Base-by-base conservation (phyloP, 2,329 filamentous ascomycete genomes). In the Thermoascus crustaceus region DNA sequence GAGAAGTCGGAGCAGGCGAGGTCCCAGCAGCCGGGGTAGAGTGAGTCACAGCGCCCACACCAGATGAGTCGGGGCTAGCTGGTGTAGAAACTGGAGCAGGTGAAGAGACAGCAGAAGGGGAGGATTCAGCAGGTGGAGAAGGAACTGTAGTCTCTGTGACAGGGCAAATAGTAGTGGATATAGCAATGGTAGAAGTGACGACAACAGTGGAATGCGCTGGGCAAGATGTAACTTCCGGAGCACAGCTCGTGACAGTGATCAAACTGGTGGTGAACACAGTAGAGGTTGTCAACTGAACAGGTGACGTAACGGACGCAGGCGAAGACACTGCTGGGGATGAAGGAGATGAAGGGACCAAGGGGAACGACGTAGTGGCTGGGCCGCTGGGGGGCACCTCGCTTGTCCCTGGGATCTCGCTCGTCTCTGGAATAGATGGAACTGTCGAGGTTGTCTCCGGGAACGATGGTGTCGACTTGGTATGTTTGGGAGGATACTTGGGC, bases 81-180 rank as follows among this genome's bases (percentile, higher is more conserved):
- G 23, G 42, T 11, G 41, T 29, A 20, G 41, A 41, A 38, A 40
- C 45, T 17, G 41, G 16, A 21, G 47, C 35, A 13, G 37, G 25
- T 4, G 23, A 22, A 19, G 38, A 34, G 26, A 35, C 46, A 20
- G 40, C 27, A 30, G 46, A 30, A 32, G 38, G 23, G 10, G 40
- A 21, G 20, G 22, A 23, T 8, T 23, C 38, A 26, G 45, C 34
- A 8, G 8, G 9, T 13, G 20, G 19, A 9, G 38, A 37, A 52
- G 41, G 45, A 49, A 45, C 58, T 42, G 64, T 52, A 4, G 46
- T 47, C 21, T 41, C 46, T 6, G 58, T 61, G 20, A 62, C 56
- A 22, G 65, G 75, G 68, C 74, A 78, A 52, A 78, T 54, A 25
- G 76, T 80, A 43, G 77, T 80, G 33, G 70, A 73, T 32, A 77